Evolutionary conservation across 2,329 filamentous ascomycete species (phyloP), one percentile per base, ranked within the genome.

Genomic region (Stemphylium lycopersici): DNA sequence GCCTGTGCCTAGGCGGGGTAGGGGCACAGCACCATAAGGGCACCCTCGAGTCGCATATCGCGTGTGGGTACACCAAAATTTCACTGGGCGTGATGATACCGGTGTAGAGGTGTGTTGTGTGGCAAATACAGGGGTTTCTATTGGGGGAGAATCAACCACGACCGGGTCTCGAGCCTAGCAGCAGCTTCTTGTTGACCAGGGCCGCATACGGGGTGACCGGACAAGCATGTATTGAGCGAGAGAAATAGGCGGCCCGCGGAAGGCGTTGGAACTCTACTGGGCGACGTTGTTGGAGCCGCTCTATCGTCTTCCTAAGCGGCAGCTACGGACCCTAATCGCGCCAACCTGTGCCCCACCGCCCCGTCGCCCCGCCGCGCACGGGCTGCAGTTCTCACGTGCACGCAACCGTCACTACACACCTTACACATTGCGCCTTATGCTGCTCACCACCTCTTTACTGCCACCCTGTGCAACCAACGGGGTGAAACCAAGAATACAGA

Each of bases 1-100:
- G 26, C 40, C 61, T 51, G 60, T 67, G 65, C 62, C 62, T 53
- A 46, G 51, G 63, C 65, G 68, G 68, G 66, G 63, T 60, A 57
- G 59, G 33, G 37, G 55, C 50, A 52, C 41, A 33, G 33, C 44
- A 40, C 44, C 50, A 55, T 48, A 57, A 62, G 59, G 46, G 37
- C 57, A 42, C 46, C 38, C 44, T 57, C 31, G 48, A 38, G 48
- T 43, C 54, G 52, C 51, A 52, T 47, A 61, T 42, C 48, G 55
- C 57, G 39, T 59, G 24, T 62, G 58, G 54, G 41, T 22, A 26
- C 18, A 43, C 41, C 48, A 48, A 45, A 42, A 59, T 48, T 41
- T 48, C 36, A 67, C 51, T 63, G 63, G 61, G 53, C 50, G 41
- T 50, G 45, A 38, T 48, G 34, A 42, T 43, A 64, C 61, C 65